These are phyloP conservation scores for Alternaria viburni DNA, from an alignment of 2,329 filamentous ascomycete genomes.

Conservation along the genomic window DNA sequence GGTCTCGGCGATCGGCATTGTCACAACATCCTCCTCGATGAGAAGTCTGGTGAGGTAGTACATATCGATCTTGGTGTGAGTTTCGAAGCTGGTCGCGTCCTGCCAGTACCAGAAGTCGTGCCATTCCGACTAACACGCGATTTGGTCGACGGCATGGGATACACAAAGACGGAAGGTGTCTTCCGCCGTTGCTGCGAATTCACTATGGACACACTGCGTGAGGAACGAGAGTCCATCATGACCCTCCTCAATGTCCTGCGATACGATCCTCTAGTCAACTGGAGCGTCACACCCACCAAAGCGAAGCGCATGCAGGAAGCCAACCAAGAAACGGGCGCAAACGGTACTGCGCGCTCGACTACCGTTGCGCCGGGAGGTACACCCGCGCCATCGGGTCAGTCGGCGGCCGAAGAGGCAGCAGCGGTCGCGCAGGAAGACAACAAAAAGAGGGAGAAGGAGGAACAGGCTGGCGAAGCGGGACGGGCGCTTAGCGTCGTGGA, in stretches of 20 bases:
- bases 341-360: constrained; percentile 38
- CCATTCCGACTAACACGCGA: constrained; percentile 95
- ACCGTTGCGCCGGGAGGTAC: constrained; percentile 38
- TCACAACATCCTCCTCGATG: constrained; percentile 94
- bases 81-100: constrained; percentile 94
- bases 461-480: constrained; percentile 80
- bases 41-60: constrained; percentile 87
- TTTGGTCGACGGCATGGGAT: constrained; percentile 95
- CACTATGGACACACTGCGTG: constrained; percentile 90
- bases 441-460: constrained; percentile 55
- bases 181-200: constrained; percentile 99
- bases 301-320: constrained; percentile 72
- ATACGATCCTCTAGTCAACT: constrained; percentile 97
- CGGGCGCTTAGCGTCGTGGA: constrained; percentile 89
- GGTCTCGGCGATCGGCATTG: constrained; percentile 94
- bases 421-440: constrained; percentile 35
- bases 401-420: constrained; percentile 29
- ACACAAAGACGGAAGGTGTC: constrained; percentile 92
- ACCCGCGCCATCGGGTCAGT: constrained; percentile 33
- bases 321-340: constrained; percentile 56
- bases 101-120: constrained; percentile 93
- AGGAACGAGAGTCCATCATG: constrained; percentile 97
- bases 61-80: constrained; percentile 97
- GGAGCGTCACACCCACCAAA: constrained; percentile 80
- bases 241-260: constrained; percentile 95